Conservation (phyloP, 208 protist species). For the Acanthamoeba healyi region DNA sequence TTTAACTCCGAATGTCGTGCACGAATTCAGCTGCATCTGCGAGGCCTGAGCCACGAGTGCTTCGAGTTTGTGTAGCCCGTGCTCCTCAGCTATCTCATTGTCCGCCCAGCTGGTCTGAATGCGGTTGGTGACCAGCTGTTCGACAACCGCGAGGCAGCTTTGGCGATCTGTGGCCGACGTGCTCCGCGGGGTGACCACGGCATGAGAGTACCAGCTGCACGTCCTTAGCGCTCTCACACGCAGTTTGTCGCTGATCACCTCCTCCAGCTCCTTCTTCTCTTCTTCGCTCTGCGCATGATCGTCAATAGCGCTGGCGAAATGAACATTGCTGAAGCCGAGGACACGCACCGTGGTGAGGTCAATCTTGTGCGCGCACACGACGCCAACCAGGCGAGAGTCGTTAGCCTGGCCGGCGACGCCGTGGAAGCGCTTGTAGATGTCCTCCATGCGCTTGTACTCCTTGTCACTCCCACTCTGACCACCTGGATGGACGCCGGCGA, state of each 20-base stretch:
- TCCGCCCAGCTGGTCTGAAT: no score
- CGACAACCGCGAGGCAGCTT: no score
- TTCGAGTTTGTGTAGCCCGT: no score
- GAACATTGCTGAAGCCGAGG: neutral
- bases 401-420: neutral
- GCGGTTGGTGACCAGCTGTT: no score
- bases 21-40: no score
- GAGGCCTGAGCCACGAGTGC: no score
- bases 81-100: no score
- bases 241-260: neutral
- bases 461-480: neutral
- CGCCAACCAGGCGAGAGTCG: neutral
- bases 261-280: neutral
- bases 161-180: no score
- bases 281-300: neutral
- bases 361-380: slow-evolving; percentile 28
- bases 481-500: no score
- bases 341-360: neutral
- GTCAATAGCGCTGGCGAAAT: no score
- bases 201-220: neutral
- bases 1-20: no score
- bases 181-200: no score
- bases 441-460: neutral
- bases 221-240: neutral
- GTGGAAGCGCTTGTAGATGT: neutral